Evolutionary conservation across 768 basidiomycete genomes (phyloP).

Genomic region (Mrakia blollopis): DNA sequence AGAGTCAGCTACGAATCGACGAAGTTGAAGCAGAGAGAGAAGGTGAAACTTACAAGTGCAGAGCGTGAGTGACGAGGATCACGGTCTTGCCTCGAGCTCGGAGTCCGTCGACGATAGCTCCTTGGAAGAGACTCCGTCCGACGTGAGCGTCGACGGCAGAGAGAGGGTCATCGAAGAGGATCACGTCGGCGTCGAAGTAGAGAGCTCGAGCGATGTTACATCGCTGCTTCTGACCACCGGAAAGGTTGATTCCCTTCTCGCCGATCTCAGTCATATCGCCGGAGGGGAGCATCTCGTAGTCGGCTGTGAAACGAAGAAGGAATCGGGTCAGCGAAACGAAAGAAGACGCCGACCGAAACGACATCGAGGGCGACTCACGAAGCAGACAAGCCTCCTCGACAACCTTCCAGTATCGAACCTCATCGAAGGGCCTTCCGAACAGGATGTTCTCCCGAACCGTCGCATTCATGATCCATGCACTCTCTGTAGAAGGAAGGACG

Average conservation of each 20-base stretch:
- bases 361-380: background rate
- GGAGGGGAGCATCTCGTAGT: conserved; percentile 68
- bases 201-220: conserved; percentile 81
- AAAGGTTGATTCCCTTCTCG: conserved; percentile 64
- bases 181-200: conserved; percentile 79
- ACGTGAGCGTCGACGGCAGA: conserved; percentile 89
- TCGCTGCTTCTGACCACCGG: conserved; percentile 58
- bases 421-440: conserved; percentile 77
- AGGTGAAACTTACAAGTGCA: conserved; percentile 56
- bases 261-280: conserved; percentile 69
- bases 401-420: conserved; percentile 74
- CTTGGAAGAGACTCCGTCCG: conserved; percentile 76
- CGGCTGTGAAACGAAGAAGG: conserved; percentile 38
- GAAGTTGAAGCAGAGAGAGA: too few relatives aligned
- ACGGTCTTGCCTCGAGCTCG: conserved; percentile 60
- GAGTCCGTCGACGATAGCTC: conserved; percentile 64
- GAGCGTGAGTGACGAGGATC: conserved; percentile 83
- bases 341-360: too few relatives aligned
- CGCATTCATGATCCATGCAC: conserved; percentile 17
- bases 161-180: conserved; percentile 85
- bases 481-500: background rate
- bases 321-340: background rate
- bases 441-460: conserved; percentile 49
- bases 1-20: too few relatives aligned
- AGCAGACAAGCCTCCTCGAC: conserved; percentile 57